These are phyloP conservation scores for Scenedesmus sp. DNA, from an alignment of 163 green algal species.

Conservation along the genomic window DNA sequence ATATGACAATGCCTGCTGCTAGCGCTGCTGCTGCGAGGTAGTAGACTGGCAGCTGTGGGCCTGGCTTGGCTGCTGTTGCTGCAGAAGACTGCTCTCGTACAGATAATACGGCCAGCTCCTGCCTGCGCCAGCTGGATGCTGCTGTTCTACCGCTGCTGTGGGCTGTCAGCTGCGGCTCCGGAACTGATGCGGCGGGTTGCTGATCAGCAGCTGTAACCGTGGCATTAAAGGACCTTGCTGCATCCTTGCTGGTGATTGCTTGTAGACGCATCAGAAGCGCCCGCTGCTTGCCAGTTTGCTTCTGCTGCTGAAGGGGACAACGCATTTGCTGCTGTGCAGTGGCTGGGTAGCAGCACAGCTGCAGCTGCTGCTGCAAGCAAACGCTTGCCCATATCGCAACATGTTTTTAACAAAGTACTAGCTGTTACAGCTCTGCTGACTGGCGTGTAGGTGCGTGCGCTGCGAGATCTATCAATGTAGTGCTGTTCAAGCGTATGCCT, in stretches of 20 bases:
- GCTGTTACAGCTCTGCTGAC: neutral
- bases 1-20: slow-evolving; percentile 1
- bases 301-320: neutral
- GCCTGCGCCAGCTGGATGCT: neutral
- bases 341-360: neutral
- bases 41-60: slow-evolving; percentile 10
- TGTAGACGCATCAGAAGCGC: neutral
- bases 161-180: neutral
- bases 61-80: slow-evolving; percentile 22
- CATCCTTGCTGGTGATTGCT: neutral
- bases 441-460: neutral
- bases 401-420: neutral
- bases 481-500: neutral
- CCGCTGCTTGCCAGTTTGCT: neutral
- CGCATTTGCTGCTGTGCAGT: neutral
- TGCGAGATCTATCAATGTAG: neutral
- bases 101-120: neutral
- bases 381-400: neutral
- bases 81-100: neutral
- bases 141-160: neutral
- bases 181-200: neutral
- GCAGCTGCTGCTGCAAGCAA: neutral
- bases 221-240: neutral
- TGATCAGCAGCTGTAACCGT: neutral
- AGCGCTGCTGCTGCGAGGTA: slow-evolving; percentile 37